Conservation (phyloP, 257 asterid species). For the Petrea volubilis region DNA sequence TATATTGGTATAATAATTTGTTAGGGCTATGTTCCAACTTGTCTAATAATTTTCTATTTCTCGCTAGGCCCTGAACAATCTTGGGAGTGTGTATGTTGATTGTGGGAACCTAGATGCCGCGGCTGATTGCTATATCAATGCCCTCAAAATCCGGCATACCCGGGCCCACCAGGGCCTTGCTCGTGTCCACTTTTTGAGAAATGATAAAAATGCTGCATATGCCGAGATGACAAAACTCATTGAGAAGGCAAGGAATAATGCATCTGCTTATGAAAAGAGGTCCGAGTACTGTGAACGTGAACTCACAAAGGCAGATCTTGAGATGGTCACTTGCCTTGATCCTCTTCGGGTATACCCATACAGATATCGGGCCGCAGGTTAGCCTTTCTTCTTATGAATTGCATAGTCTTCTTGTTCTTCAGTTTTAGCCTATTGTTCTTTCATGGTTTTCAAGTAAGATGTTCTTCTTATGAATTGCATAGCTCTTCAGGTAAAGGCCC, state of each 20-base stretch:
- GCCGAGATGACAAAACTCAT: constrained; percentile 94
- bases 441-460: constrained; percentile 66
- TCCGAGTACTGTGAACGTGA: constrained; percentile 96
- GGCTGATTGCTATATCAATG: constrained; percentile 95
- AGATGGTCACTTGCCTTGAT: constrained; percentile 83
- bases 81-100: constrained; percentile 93
- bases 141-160: constrained; percentile 92
- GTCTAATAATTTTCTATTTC: not conserved
- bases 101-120: constrained; percentile 86
- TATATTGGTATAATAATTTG: not conserved
- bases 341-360: constrained; percentile 97
- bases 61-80: constrained; percentile 89
- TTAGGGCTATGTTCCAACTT: not conserved
- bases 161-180: constrained; percentile 99
- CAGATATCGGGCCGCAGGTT: constrained; percentile 99
- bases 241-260: constrained; percentile 81
- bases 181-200: constrained; percentile 84
- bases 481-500: no score
- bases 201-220: constrained; percentile 85
- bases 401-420: not conserved
- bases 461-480: not conserved
- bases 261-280: constrained; percentile 96
- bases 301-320: constrained; percentile 89
- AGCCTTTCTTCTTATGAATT: constrained; percentile 12
- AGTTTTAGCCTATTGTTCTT: not conserved